Conservation (phyloP, 257 asterid genomes). For the Jacaranda copaia region DNA sequence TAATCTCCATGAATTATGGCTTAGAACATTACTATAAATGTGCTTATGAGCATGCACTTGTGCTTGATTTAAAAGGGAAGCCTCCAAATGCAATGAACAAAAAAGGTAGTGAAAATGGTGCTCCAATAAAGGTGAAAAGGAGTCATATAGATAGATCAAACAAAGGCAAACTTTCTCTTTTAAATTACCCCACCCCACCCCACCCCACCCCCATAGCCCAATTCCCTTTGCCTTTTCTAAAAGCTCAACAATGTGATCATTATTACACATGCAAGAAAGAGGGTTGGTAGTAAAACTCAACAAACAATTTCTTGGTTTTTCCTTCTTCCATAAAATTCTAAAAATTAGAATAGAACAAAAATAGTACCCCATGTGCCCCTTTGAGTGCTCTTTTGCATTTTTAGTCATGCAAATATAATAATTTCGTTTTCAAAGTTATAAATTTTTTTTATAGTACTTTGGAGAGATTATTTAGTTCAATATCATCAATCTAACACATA, state of each 20-base stretch:
- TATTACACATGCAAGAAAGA: slow-evolving; percentile 10
- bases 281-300: background rate
- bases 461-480: too few relatives aligned
- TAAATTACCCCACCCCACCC: slow-evolving; percentile 24
- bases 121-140: slow-evolving; percentile 29
- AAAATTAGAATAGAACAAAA: background rate
- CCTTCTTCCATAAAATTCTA: slow-evolving; percentile 1
- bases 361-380: background rate
- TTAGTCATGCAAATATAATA: background rate
- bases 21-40: background rate
- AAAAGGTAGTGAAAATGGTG: slow-evolving; percentile 17
- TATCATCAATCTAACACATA: too few relatives aligned
- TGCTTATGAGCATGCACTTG: background rate
- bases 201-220: background rate
- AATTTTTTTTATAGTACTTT: background rate
- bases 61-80: background rate
- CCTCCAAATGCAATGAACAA: background rate
- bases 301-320: background rate
- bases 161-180: slow-evolving; percentile 53
- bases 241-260: slow-evolving; percentile 33
- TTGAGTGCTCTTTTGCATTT: background rate
- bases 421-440: background rate
- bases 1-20: background rate
- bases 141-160: slow-evolving; percentile 32
- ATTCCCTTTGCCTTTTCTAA: slow-evolving; percentile 30